These are phyloP conservation scores for Cynanchum wilfordii DNA, from an alignment of 257 asterid genomes.

Conservation along the genomic window DNA sequence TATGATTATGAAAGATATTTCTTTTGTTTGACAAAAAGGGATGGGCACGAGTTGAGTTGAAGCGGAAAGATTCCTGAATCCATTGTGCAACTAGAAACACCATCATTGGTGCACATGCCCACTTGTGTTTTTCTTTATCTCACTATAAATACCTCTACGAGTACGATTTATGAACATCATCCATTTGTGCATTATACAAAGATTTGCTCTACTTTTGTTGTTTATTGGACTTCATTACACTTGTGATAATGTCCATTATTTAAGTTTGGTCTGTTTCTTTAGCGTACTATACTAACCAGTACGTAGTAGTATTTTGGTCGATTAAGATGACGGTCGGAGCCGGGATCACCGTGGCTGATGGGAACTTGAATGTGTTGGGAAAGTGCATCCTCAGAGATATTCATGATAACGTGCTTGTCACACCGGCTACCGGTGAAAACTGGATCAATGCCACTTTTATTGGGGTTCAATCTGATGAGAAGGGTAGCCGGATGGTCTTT, in stretches of 20 bases:
- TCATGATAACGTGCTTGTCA: conserved; percentile 43
- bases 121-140: not conserved
- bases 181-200: not conserved
- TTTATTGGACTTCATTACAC: not conserved
- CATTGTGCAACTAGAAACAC: not conserved
- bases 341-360: conserved; percentile 50
- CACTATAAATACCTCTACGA: conserved; percentile 6
- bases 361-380: conserved; percentile 63
- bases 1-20: not conserved
- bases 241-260: not conserved
- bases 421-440: conserved; percentile 63
- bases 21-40: not conserved
- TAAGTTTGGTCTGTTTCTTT: not conserved
- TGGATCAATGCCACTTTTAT: conserved; percentile 65
- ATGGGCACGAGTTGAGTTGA: not conserved
- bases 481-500: conserved; percentile 65
- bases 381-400: conserved; percentile 55
- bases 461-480: conserved; percentile 66
- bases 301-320: not conserved
- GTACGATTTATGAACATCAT: not conserved
- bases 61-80: not conserved
- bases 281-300: no score
- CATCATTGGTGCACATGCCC: conserved; percentile 1
- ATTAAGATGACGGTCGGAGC: conserved; percentile 39
- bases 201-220: not conserved